A percentile compares a stretch with the other conserved stretches of the same genome.
phyloP scores from a whole-genome alignment of 371 early-diverging fungal genomes.

The Batkoa obscura region DNA sequence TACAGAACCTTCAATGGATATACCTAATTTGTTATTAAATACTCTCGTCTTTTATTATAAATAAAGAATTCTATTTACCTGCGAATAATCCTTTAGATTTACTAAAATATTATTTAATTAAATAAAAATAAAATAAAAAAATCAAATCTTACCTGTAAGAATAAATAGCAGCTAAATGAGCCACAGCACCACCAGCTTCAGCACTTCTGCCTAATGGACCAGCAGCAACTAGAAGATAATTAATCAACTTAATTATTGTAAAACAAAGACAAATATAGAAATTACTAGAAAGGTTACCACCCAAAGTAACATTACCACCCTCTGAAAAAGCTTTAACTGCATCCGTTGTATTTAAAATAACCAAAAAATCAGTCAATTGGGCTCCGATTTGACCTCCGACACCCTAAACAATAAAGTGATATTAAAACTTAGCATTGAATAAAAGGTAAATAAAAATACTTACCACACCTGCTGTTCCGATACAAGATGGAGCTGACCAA shows the following conservation, averaged over 20 bases:
- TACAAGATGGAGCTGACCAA: constrained; percentile 65
- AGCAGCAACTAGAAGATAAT: constrained; percentile 45
- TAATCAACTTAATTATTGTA: constrained; percentile 10
- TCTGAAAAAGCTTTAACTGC: constrained; percentile 80
- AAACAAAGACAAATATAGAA: neutral
- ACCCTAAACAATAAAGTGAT: constrained; percentile 22
- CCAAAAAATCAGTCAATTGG: constrained; percentile 87
- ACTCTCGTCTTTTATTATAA: neutral
- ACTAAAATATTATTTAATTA: constrained; percentile 12
- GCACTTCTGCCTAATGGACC: constrained; percentile 85
- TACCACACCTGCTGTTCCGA: constrained; percentile 44
- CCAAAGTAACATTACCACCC: constrained; percentile 82
- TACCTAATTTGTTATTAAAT: constrained; percentile 20
- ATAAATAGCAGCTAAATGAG: constrained; percentile 72
- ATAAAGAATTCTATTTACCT: constrained; percentile 19
- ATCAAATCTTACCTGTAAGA: constrained; percentile 35
- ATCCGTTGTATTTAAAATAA: constrained; percentile 63
- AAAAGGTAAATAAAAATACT: constrained; percentile 10
- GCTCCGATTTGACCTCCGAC: constrained; percentile 91
- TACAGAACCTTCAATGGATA: constrained; percentile 90
- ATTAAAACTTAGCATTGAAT: constrained; percentile 5
- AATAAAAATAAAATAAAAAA: neutral
- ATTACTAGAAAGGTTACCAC: constrained; percentile 58
- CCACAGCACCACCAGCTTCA: constrained; percentile 69
- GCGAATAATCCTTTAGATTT: constrained; percentile 87